Percentiles rank a stretch among this genome's conserved stretches.
Conservation (phyloP, 306 rosid genomes). For the Ormosia semicastrata region DNA sequence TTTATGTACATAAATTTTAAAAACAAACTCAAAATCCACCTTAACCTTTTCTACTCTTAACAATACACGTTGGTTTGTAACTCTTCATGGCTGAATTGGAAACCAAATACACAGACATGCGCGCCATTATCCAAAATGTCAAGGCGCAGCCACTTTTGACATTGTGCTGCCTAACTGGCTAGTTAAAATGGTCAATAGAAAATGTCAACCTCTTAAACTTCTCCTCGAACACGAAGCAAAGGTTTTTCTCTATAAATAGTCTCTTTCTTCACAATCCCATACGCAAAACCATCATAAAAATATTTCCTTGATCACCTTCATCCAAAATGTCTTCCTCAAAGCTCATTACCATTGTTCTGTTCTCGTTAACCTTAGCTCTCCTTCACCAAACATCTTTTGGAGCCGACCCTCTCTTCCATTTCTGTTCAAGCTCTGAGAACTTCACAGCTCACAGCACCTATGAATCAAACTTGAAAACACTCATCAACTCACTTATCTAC, state of each 20-base stretch:
- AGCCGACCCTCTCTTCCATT: constrained; percentile 42
- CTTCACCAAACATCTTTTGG: constrained; percentile 44
- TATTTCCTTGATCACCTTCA: background rate
- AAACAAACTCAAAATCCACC: too few species aligned
- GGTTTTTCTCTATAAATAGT: constrained; percentile 13
- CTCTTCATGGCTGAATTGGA: background rate
- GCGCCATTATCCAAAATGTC: background rate
- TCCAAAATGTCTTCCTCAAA: constrained; percentile 36
- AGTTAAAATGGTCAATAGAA: constrained; percentile 3
- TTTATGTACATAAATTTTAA: too few species aligned
- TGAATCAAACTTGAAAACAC: constrained; percentile 20
- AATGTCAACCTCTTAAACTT: background rate
- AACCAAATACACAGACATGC: background rate
- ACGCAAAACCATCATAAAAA: background rate
- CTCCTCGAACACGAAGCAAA: background rate
- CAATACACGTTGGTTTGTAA: too few species aligned
- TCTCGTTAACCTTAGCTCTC: constrained; percentile 7
- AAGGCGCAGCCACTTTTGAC: constrained; percentile 14
- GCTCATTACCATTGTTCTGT: background rate
- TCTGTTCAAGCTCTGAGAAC: constrained; percentile 49
- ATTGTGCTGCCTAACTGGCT: background rate
- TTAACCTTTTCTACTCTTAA: too few species aligned
- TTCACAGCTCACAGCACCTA: constrained; percentile 40
- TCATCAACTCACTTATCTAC: constrained; percentile 7
- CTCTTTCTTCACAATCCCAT: background rate